A percentile compares a stretch with the other conserved stretches of the same genome.
Conservation (phyloP, 164 flowering plant species). For the Macadamia integrifolia region DNA sequence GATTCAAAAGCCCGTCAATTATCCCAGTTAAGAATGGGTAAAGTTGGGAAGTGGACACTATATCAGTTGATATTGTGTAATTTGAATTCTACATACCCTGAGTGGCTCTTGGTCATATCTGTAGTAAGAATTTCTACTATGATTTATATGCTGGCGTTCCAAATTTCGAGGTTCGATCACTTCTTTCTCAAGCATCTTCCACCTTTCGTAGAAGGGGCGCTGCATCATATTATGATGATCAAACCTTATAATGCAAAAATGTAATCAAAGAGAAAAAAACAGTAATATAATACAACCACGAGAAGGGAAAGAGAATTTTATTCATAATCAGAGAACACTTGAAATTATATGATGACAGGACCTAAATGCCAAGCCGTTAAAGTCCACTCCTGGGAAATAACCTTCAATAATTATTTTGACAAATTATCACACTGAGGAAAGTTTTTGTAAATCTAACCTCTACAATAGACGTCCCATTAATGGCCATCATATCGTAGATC, state of each 20-base stretch:
- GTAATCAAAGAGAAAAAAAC: no score
- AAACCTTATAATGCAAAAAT: slow-evolving; percentile 1
- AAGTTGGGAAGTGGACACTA: not conserved
- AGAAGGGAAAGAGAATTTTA: no score
- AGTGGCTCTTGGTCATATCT: slow-evolving; percentile 95
- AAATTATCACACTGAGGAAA: not conserved
- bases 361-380: no score
- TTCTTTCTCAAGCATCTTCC: slow-evolving; percentile 94
- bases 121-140: slow-evolving; percentile 58
- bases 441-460: slow-evolving; percentile 51
- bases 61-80: not conserved
- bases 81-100: slow-evolving; percentile 49
- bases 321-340: no score
- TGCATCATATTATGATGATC: slow-evolving; percentile 26
- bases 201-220: slow-evolving; percentile 91
- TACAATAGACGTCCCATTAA: slow-evolving; percentile 47
- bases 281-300: no score
- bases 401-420: no score
- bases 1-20: slow-evolving; percentile 10
- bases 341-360: no score
- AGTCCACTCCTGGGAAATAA: no score
- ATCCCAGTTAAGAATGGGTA: not conserved
- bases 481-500: slow-evolving; percentile 87
- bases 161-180: slow-evolving; percentile 86
- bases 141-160: slow-evolving; percentile 53